Percentiles rank a stretch among this genome's conserved stretches.
Conservation (phyloP, 164 flowering plant species). For the Annona squamosa region DNA sequence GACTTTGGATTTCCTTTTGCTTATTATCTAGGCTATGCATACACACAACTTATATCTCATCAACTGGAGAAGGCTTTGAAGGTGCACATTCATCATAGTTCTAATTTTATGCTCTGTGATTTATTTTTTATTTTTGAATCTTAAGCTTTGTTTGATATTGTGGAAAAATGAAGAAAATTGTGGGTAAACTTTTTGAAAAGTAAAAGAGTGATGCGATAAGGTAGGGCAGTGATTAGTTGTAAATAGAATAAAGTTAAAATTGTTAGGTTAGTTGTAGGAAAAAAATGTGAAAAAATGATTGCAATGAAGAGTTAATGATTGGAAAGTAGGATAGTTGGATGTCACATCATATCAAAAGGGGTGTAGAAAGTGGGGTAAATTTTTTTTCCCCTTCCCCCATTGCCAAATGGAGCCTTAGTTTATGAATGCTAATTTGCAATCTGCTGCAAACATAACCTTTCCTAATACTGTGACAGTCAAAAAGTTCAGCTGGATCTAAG, state of each 20-base stretch:
- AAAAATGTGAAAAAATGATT: too few relatives aligned
- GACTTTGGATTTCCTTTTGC: background rate
- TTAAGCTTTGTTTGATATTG: too few relatives aligned
- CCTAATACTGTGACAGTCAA: slow-evolving; percentile 41
- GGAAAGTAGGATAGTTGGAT: too few relatives aligned
- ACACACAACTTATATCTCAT: slow-evolving; percentile 30
- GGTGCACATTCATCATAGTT: slow-evolving; percentile 32
- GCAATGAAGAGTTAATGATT: too few relatives aligned
- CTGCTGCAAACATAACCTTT: background rate
- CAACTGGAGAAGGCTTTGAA: slow-evolving; percentile 78
- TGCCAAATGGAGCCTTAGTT: background rate
- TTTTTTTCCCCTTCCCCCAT: background rate
- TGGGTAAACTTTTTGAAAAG: too few relatives aligned
- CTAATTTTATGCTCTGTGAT: background rate
- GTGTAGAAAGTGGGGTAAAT: background rate
- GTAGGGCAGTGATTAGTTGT: too few relatives aligned
- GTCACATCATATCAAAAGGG: too few relatives aligned
- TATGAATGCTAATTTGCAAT: background rate
- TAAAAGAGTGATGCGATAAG: too few relatives aligned
- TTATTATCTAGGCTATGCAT: slow-evolving; percentile 36
- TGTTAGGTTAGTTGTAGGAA: too few relatives aligned
- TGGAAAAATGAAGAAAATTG: too few relatives aligned
- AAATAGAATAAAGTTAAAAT: background rate
- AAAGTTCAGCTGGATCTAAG: slow-evolving; percentile 55
- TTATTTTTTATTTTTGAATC: background rate